A percentile compares a stretch with the other conserved stretches of the same genome.
Evolutionary conservation across 129 eudicot species (phyloP).

Genomic region (Ambrosia artemisiifolia): DNA sequence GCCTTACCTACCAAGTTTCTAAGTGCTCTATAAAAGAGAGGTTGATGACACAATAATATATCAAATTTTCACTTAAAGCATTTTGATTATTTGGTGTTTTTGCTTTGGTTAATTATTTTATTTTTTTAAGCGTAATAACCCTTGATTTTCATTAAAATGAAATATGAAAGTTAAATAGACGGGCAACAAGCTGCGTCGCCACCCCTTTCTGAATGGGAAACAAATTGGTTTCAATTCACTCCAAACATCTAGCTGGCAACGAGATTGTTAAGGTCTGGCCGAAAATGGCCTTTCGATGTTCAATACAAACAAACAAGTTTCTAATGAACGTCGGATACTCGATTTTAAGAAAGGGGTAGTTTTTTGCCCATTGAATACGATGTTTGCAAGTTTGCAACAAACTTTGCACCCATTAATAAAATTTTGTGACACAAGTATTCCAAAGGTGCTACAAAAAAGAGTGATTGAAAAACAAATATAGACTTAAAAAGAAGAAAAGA

Average conservation of each 20-base stretch:
- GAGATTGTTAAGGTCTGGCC: neutral
- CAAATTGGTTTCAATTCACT: neutral
- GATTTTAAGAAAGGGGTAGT: neutral
- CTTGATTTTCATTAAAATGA: too few species aligned
- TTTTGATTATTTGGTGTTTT: too few species aligned
- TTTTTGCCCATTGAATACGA: neutral
- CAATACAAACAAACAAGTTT: neutral
- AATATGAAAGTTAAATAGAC: too few species aligned
- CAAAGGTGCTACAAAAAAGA: neutral
- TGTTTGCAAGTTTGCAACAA: conserved; percentile 11
- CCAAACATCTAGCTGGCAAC: too few species aligned
- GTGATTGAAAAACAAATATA: neutral
- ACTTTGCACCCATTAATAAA: conserved; percentile 5
- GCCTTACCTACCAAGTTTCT: too few species aligned
- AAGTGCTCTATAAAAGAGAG: too few species aligned
- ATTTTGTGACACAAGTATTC: conserved; percentile 3
- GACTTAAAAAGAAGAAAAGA: neutral
- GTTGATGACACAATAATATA: too few species aligned
- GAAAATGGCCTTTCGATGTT: neutral
- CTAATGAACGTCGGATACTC: neutral
- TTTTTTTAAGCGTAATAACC: too few species aligned
- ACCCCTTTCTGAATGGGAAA: too few species aligned
- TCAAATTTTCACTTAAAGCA: too few species aligned
- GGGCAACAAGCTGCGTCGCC: too few species aligned
- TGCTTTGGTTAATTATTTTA: too few species aligned